Base-by-base conservation (phyloP, 768 basidiomycete species). In the Cystobasidium onofrii region DNA sequence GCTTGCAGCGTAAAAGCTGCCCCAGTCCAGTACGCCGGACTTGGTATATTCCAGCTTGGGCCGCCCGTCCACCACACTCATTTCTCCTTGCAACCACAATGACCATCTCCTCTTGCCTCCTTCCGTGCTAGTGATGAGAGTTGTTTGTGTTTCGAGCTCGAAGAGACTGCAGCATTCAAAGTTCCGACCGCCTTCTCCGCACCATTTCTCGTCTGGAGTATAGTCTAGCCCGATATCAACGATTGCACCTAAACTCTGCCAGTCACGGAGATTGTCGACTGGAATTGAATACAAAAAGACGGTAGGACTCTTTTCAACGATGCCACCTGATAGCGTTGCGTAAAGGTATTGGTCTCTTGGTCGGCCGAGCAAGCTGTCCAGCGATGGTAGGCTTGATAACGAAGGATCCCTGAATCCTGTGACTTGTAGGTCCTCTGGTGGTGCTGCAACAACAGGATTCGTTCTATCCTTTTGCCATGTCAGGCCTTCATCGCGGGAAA, bases 111-210 rank as follows among this genome's bases (percentile, higher is more conserved):
- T 6, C 23, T 57, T 25, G 6, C 31, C 23, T 4, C 54, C 54
- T 18, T 57, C 54, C 23, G 54, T 57, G 18, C 54, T 57, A 12
- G 54, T 57, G 25, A 57, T 33, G 54, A 57, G 54, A 12, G 31
- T 57, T 12, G 18, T 25, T 4, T 25, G 31, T 6, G 25, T 6
- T 6, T 57, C 54, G 6, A 57, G 54, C 54, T 57, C 54, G 54
- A 57, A 57, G 25, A 57, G 54, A 33, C 54, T 57, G 18, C 54
- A 57, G 54, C 54, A 57, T 18, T 57, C 54, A 18, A 57, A 57
- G 31, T 57, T 57, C 7, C 54, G 54, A 4, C 54, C 54, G 4
- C 23, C 23, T 12, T 25, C 25, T 25, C 54, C 54, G 18, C 54
- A 25, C 54, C 54, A 57, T 18, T 33, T 25, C 23, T 33, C 31